These are phyloP conservation scores for Kodamaea kaohsiungensis DNA, from an alignment of 805 yeast species.

Conservation along the genomic window DNA sequence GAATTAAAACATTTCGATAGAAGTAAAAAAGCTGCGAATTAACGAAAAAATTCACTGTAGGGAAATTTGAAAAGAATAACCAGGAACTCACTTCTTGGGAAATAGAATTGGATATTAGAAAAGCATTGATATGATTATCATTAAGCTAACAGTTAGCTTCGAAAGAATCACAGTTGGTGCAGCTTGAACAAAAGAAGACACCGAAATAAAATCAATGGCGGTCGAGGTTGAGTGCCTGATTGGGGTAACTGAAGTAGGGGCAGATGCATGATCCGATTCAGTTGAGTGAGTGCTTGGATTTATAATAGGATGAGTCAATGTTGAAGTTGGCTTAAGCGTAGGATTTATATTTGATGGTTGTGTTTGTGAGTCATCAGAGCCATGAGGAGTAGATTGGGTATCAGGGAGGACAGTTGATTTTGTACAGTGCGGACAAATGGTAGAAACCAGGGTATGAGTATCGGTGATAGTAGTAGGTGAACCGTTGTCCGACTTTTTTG, in stretches of 20 bases:
- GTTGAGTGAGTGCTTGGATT: neutral
- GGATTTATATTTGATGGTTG: neutral
- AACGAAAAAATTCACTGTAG: no score
- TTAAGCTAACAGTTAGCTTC: neutral
- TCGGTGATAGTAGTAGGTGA: neutral
- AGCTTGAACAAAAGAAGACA: neutral
- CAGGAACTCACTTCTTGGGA: no score
- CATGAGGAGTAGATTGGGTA: neutral
- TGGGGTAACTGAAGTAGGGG: neutral
- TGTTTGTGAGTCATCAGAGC: neutral
- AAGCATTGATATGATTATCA: neutral
- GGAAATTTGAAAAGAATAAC: no score
- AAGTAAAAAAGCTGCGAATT: no score
- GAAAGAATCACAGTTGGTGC: neutral
- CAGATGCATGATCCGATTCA: neutral
- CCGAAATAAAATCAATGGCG: neutral
- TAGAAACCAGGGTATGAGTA: neutral
- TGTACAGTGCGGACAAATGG: neutral
- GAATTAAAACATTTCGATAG: no score
- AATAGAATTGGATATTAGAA: neutral
- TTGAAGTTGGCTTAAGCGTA: neutral
- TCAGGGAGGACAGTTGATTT: neutral
- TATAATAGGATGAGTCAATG: no score
- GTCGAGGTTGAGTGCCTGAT: neutral
- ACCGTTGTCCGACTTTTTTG: neutral